Evolutionary conservation across 2,329 filamentous ascomycete species (phyloP), one percentile per base, ranked within the genome.

Genomic region (Zymoseptoria brevis): DNA sequence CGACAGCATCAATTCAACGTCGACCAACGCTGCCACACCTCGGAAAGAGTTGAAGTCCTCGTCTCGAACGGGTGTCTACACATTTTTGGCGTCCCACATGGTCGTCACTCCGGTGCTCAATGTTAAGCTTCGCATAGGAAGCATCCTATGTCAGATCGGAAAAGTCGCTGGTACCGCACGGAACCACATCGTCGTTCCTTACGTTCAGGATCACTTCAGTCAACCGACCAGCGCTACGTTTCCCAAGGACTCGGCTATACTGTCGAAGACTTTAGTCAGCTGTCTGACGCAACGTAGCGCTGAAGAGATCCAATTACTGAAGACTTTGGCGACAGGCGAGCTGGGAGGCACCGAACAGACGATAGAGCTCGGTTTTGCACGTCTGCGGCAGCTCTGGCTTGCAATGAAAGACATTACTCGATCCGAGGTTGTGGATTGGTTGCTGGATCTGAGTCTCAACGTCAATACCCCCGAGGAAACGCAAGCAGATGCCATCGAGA

Each of bases 111-210:
- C 92, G 0, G 71, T 90, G 0, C 76, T 88, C 51, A 72, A 79
- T 4, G 83, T 90, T 55, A 94, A 95, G 71, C 73, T 87, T 21
- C 81, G 83, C 48, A 76, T 97, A 8, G 77, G 97, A n/a, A 80
- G 80, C 41, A 78, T 88, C 3, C 77, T 96, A 30, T 89, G 88
- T 67, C 82, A 84, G 57, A 79, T 92, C n/a, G 79, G 79, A 55
- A 90, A 90, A 68, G 82, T 85, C 55, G 85, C 90, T 3, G 85
- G 84, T n/a, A 84, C 81, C 24, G 85, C 87, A 9, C 86, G 90
- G 58, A 89, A 85, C 1, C 85, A 88, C 64, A 79, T 88, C 21
- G 76, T 97, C n/a, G 76, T 93, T n/a, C 89, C 91, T 1, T 74
- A 87, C 3, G 77, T 96, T 30, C 80, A 83, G 58, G 79, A 81